A percentile compares a stretch with the other conserved stretches of the same genome.
phyloP scores from a whole-genome alignment of 1,139 yeast genomes.

The Suhomyces guaymorum region DNA sequence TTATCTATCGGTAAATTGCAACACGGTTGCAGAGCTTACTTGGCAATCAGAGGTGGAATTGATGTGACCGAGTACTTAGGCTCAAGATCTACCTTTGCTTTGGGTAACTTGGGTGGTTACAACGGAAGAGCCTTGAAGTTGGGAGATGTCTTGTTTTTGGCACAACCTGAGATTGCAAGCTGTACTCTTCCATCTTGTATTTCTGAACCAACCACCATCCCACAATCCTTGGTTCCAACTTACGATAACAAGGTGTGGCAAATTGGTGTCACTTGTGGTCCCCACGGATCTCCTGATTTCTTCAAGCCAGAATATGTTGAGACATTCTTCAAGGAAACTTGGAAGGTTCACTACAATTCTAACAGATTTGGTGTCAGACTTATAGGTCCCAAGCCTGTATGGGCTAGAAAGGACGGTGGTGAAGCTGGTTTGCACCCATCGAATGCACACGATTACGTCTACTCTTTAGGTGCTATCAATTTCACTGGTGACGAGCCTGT shows the following conservation, averaged over 20 bases:
- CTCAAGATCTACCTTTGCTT: constrained; percentile 93
- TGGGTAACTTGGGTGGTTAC: constrained; percentile 92
- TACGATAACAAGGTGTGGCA: constrained; percentile 65
- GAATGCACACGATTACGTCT: constrained; percentile 95
- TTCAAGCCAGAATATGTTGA: constrained; percentile 74
- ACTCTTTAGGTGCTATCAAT: constrained; percentile 93
- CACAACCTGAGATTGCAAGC: constrained; percentile 69
- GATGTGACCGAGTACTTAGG: constrained; percentile 94
- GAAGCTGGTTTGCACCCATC: constrained; percentile 98
- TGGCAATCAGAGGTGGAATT: constrained; percentile 89
- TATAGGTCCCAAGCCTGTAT: constrained; percentile 92
- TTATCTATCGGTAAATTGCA: constrained; percentile 77
- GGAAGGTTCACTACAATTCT: constrained; percentile 97
- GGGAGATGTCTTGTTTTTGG: constrained; percentile 88
- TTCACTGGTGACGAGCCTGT: constrained; percentile 99
- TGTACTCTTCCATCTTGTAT: constrained; percentile 73
- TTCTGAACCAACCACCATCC: constrained; percentile 59
- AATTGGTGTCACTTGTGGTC: constrained; percentile 94
- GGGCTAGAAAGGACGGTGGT: constrained; percentile 98
- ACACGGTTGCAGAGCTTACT: constrained; percentile 84
- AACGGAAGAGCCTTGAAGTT: constrained; percentile 88
- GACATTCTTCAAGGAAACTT: constrained; percentile 70
- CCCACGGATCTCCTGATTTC: constrained; percentile 96
- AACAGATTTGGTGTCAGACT: constrained; percentile 94
- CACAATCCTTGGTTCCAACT: constrained; percentile 59